Percentiles rank a stretch among this genome's conserved stretches.
Conservation (phyloP, 2,329 filamentous ascomycete genomes). For the Neophaeococcomyces aloes region DNA sequence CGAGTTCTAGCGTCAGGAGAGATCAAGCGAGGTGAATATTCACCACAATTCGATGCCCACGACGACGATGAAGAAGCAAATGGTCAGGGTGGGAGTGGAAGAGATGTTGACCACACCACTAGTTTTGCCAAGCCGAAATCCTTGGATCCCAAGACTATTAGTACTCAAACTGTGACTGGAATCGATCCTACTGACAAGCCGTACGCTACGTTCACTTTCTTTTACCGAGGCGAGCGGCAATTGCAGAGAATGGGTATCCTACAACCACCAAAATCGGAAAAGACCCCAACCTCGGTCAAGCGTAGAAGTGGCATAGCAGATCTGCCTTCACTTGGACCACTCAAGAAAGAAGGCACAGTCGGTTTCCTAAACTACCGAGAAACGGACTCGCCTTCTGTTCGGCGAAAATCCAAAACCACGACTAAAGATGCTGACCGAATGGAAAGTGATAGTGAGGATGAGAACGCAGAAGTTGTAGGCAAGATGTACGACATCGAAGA, state of each 20-base stretch:
- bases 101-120: conserved; percentile 88
- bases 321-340: conserved; percentile 70
- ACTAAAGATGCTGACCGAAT: conserved; percentile 52
- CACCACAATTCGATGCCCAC: conserved; percentile 91
- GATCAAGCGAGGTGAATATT: conserved; percentile 96
- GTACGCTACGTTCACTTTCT: conserved; percentile 94
- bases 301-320: conserved; percentile 74
- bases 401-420: conserved; percentile 43
- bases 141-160: conserved; percentile 92
- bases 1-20: conserved; percentile 90
- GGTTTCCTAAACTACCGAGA: conserved; percentile 86
- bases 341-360: conserved; percentile 78
- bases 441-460: conserved; percentile 66
- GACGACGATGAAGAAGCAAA: conserved; percentile 73
- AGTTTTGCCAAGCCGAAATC: conserved; percentile 96
- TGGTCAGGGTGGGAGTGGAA: conserved; percentile 38
- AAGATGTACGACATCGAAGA: conserved; percentile 57
- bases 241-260: conserved; percentile 92
- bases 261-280: conserved; percentile 53
- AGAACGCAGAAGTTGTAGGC: conserved; percentile 54
- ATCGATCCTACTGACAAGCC: conserved; percentile 88
- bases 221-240: conserved; percentile 93
- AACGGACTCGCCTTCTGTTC: conserved; percentile 40
- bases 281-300: conserved; percentile 52
- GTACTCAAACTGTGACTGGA: conserved; percentile 96